Evolutionary conservation across 805 yeast genomes (phyloP), one percentile per base, ranked within the genome.

Genomic region (Allodekkera sacchari): DNA sequence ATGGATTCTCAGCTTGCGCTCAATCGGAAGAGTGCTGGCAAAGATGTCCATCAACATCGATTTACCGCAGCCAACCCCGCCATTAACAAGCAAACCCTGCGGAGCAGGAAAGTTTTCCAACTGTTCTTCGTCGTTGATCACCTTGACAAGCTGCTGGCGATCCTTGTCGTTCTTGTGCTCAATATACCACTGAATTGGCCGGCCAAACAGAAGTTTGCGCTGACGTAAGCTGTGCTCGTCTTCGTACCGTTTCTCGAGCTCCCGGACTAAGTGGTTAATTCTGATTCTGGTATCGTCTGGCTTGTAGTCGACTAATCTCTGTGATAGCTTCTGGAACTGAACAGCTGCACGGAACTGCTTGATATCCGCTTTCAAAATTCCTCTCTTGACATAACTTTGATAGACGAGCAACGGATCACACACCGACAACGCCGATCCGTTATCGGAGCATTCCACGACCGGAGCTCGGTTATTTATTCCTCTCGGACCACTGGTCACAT

Each of bases 21-120:
- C 57, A 38, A 74, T 72, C 0, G 87, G 88, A 18, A 80, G 56
- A 1, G 78, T 64, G 29, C 62, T 60, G 1, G 85, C 84, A 55
- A 80, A 79, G 14, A 80, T 68, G 42, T 79, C 85, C 71, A 80
- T 70, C 30, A 80, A 50, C 78, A 80, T 71, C 2, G 83, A 73
- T 47, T 80, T 80, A 1, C 88, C 88, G 42, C 82, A 74, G 0
- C 88, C 88, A 4, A 75, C 83, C 36, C 71, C 81, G 4, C 82
- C 83, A 51, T 72, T 74, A 5, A 76, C 50, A 28, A 76, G 48
- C 5, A 80, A 53, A 0, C 88, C 88, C 35, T 69, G 78, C 0
- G 87, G 87, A 0, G 82, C 63, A 1, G 68, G 61, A 34, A 74
- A 59, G 33, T 68, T 60, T 4, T 53, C 44, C 20, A 77, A 47